Evolutionary conservation across 805 yeast species (phyloP), one percentile per base, ranked within the genome.

Genomic region (Zygotorulaspora chibaensis): DNA sequence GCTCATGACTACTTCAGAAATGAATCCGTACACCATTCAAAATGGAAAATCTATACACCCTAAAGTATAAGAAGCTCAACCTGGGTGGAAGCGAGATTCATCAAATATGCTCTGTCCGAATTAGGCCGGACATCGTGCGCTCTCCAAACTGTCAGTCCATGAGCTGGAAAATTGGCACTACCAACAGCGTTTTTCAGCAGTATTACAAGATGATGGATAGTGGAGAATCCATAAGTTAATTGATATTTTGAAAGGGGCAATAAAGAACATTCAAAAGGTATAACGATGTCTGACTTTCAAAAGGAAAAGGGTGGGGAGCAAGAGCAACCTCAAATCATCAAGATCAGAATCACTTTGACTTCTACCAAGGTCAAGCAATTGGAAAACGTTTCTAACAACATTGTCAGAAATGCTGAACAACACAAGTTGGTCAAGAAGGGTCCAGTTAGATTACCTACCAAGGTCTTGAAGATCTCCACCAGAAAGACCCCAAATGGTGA

Each of bases 401-500:
- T 91, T 70, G 79, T 90, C 76, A 74, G 71, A 73, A 89, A 87
- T 70, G 96, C 98, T 73, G 78, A 77, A 73, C 79, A 78, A 73
- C 75, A 81, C 77, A 75, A 84, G 67, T 80, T 90, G 70, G 80
- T 76, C 74, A 89, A 88, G 84, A 91, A 89, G 82, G 99, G 99
- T 72, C 99, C 99, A 66, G 96, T 93, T 71, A 90, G 99, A 87
- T 77, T 93, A 80, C 99, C 99, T 81, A 93, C 99, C 77, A 93
- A 90, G 86, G 93, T 86, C 66, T 86, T 93, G 71, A 88, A 86
- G 78, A 81, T 93, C 79, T 81, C 95, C 79, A 93, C 99, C 87
- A 89, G 99, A 87, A 93, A 93, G 90, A 86, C 99, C 72, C 99
- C 99, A 71, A 95, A 95, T 77, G 99, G 99, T 93, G 97, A 93